A percentile compares a stretch with the other conserved stretches of the same genome.
phyloP scores from a whole-genome alignment of 805 yeast species.

The Myxozyma sirexii region DNA sequence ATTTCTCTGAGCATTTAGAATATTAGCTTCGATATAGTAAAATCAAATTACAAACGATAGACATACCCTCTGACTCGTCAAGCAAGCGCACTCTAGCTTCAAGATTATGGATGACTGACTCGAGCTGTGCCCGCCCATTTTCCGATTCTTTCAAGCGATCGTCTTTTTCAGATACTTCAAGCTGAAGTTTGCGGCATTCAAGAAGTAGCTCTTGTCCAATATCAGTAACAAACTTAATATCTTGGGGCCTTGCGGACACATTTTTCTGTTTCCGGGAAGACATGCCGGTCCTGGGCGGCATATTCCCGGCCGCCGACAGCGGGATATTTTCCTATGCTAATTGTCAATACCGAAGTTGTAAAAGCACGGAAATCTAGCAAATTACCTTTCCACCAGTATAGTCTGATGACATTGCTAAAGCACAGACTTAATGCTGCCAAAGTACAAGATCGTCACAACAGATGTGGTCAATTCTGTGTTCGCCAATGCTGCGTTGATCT shows the following conservation, averaged over 20 bases:
- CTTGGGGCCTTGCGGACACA: slow-evolving; percentile 27
- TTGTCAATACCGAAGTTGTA: too few species aligned
- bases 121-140: slow-evolving; percentile 32
- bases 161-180: slow-evolving; percentile 33
- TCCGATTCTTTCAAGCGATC: slow-evolving; percentile 30
- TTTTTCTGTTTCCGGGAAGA: slow-evolving; percentile 26
- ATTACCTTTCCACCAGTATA: slow-evolving; percentile 4
- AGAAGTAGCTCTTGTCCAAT: slow-evolving; percentile 41
- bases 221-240: slow-evolving; percentile 42
- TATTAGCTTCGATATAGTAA: slow-evolving; percentile 13
- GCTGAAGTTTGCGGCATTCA: slow-evolving; percentile 43
- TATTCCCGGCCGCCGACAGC: background rate
- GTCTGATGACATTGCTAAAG: background rate
- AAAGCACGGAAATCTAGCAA: too few species aligned
- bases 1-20: slow-evolving; percentile 35
- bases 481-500: background rate
- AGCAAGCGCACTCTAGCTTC: slow-evolving; percentile 33
- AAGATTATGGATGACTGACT: slow-evolving; percentile 27
- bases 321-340: slow-evolving; percentile 17
- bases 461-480: too few species aligned
- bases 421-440: background rate
- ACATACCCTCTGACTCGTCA: slow-evolving; percentile 35
- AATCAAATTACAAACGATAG: too few species aligned
- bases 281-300: background rate
- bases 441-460: background rate